Evolutionary conservation across 164 flowering plant genomes (phyloP), one percentile per base, ranked within the genome.

Genomic region (Dillenia turbinata): DNA sequence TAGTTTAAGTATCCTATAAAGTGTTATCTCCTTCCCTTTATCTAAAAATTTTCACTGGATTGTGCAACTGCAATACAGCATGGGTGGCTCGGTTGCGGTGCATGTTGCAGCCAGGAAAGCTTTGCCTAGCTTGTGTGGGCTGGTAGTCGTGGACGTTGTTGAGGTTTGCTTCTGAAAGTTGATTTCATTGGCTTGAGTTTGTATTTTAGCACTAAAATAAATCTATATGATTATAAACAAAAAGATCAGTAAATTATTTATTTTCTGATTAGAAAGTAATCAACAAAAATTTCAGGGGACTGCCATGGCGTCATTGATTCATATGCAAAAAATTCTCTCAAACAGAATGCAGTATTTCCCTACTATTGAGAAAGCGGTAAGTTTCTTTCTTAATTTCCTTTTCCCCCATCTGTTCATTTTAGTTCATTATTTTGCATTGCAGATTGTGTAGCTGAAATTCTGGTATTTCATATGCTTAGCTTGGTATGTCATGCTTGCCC

Each of bases 41-140:
- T 26, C 33, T 26, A 26, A 26, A 26, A 5, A 2, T 5, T 26
- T 26, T 5, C 33, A 52, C 52, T 56, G 7, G 47, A n/a, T 54
- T 49, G 3, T 61, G 44, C 11, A 47, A 19, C 63, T 46, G 9
- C 51, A 33, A 10, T 74, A 60, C 84, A 94, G 99, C 76, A 91
- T 94, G 99, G 99, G 99, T 68, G 99, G 97, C 44, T 87, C 99
- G 47, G 86, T 94, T 64, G 99, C 96, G 62, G 89, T 95, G 54
- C 96, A 95, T 81, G 85, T 88, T 69, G 97, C 97, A 63, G 89
- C 96, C 51, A 92, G 78, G 79, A 89, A 79, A 73, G 75, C 59
- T 68, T 64, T 95, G 49, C 71, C 80, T 60, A 84, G 64, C 67
- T 79, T 95, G 77, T 81, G 86, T 72, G 99, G 97, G 24, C 66